Evolutionary conservation across 352 stramenopile species (phyloP), one percentile per base, ranked within the genome.

Genomic region (Peronosclerospora sorghi): DNA sequence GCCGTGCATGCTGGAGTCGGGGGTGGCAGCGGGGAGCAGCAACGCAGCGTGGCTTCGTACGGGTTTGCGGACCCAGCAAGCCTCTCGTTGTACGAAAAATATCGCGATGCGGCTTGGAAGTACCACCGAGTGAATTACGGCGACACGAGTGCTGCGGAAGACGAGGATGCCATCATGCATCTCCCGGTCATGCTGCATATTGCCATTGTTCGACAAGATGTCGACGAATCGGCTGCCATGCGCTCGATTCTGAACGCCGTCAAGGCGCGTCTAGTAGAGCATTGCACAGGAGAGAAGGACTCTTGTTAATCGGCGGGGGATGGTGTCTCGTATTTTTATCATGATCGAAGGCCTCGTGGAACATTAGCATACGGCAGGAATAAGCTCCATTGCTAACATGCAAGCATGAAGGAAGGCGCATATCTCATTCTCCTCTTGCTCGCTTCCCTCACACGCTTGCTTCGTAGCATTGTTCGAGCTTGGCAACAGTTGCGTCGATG

Each of bases 101-200:
- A 92, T 40, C 73, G 79, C 24, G 77, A 86, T 42, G 74, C 79
- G 1, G 79, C 79, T 0, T 39, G 68, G 26, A 88, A 89, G 53
- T 92, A 92, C 48, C 66, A 86, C 54, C 74, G 74, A 48, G 86
- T 92, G 74, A 92, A 92, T 41, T 92, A 88, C 39, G 79, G 68
- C 17, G 79, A 92, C 32, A 56, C 56, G n/a, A 40, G 49, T 30
- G 78, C 76, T 3, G 79, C 79, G 1, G 79, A 88, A 40, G 79
- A 92, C 59, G 79, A 92, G 63, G 79, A 92, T 52, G 79, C 79
- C 29, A 89, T 92, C 54, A 92, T 92, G 79, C 79, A 92, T 34
- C 54, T 92, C n/a, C 79, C 79, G 0, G 79, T 92, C 13, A 92
- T 92, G 79, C 63, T 92, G 8, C 79, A 88, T 50, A 74, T 92